phyloP scores from a whole-genome alignment of 768 basidiomycete species.

The Tulasnella sp. region DNA sequence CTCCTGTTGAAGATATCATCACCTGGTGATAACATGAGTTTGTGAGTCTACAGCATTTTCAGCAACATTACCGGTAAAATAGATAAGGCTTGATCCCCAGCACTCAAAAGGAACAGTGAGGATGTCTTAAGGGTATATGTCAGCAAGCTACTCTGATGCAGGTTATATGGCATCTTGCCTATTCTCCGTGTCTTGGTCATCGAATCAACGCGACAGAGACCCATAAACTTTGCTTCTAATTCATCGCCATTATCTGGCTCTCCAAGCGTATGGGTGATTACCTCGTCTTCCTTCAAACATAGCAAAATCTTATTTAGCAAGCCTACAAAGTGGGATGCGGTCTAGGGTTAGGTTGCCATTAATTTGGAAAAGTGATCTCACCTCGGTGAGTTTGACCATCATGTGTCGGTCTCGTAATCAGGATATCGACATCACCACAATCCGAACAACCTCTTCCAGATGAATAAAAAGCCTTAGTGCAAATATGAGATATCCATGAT shows the following conservation, averaged over 20 bases:
- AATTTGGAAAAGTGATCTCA: conserved; percentile 22
- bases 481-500: neutral
- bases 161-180: conserved; percentile 25
- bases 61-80: conserved; percentile 63
- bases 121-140: conserved; percentile 40
- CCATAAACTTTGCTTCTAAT: conserved; percentile 69
- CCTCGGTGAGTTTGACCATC: conserved; percentile 70
- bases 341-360: neutral
- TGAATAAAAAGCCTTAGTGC: neutral
- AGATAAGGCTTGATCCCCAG: conserved; percentile 77
- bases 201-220: conserved; percentile 47
- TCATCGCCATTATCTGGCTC: conserved; percentile 52
- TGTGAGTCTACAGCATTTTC: neutral
- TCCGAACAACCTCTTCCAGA: conserved; percentile 66
- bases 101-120: conserved; percentile 65
- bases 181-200: conserved; percentile 52
- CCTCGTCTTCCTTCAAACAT: conserved; percentile 39
- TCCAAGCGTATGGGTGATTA: conserved; percentile 72
- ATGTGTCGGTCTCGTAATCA: conserved; percentile 59
- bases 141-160: neutral
- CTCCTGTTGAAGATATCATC: conserved; percentile 92
- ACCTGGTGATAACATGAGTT: conserved; percentile 28
- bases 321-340: conserved; percentile 29
- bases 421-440: conserved; percentile 85
- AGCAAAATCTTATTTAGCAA: conserved; percentile 47